Base-by-base conservation (phyloP, 305 asterid species). In the Fraxinus sp. region DNA sequence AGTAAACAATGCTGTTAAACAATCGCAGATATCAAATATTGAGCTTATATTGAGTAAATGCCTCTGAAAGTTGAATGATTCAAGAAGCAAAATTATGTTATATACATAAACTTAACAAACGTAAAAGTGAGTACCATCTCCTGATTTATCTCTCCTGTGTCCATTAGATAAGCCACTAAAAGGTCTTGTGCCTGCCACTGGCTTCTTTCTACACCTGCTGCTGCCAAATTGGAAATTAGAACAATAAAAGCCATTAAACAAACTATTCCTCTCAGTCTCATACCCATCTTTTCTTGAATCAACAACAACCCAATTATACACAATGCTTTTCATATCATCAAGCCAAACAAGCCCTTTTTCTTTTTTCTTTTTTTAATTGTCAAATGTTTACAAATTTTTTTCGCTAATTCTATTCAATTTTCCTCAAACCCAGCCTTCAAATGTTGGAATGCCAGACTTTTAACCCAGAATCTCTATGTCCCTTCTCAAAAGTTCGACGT, bases 61-160 rank as follows among this genome's bases (percentile, higher is more conserved):
- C 83, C 81, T 80, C 79, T 14, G 33, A 81, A 75, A 77, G 5
- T 36, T 62, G 36, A 73, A 79, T 52, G 20, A 57, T 76, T n/a
- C 13, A 78, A 74, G 75, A 66, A 73, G 26, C 26, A 72, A 33
- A 11, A 33, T 16, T 5, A 71, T 30, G 14, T 43, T 39, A 20
- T 28, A 11, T 39, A 62, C 64, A 72, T 68, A 28, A 28, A 30
- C 75, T 68, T 11, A 10, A 83, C 9, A 33, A 84, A 46, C 70
- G 62, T 0, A 83, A 79, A 81, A 89, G 64, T 35, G 28, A 4
- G 82, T 91, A 95, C 98, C 98, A 85, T 85, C 75, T 90, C 91
- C 84, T 83, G 88, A 78, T 91, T 89, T 35, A 87, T 88, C 84
- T 87, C 83, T 84, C 91, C 90, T 14, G 88, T 87, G 79, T 89